Conservation (phyloP, 768 basidiomycete genomes). For the Russula virescens region DNA sequence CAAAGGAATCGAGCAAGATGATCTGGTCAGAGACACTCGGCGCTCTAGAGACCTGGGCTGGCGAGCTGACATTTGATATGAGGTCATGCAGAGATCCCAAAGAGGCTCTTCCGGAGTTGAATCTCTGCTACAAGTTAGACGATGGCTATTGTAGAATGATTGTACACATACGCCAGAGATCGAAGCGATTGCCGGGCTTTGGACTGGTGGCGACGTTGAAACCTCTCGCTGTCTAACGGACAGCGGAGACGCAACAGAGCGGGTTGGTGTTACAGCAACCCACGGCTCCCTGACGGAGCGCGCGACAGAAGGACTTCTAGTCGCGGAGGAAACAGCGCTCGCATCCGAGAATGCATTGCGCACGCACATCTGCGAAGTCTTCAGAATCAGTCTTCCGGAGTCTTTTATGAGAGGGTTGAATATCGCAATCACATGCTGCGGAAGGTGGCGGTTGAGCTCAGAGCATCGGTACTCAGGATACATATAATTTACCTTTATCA, state of each 20-base stretch:
- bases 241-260: conserved; percentile 6
- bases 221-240: background rate
- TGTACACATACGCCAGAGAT: background rate
- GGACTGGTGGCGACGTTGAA: background rate
- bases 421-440: conserved; percentile 22
- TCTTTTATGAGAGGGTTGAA: conserved; percentile 22
- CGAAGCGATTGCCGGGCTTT: background rate
- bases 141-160: background rate
- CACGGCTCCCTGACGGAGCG: conserved; percentile 1
- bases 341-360: conserved; percentile 10
- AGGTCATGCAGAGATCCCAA: background rate
- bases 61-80: conserved; percentile 3
- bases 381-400: conserved; percentile 20
- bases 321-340: conserved; percentile 4
- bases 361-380: conserved; percentile 21
- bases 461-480: background rate
- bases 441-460: conserved; percentile 5
- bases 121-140: conserved; percentile 1
- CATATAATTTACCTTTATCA: conserved; percentile 32
- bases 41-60: conserved; percentile 8
- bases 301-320: conserved; percentile 12
- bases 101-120: background rate
- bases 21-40: background rate
- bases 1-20: background rate
- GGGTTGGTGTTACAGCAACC: background rate